Conservation (phyloP, 345 rosid genomes). For the Lenwebbia sp. region DNA sequence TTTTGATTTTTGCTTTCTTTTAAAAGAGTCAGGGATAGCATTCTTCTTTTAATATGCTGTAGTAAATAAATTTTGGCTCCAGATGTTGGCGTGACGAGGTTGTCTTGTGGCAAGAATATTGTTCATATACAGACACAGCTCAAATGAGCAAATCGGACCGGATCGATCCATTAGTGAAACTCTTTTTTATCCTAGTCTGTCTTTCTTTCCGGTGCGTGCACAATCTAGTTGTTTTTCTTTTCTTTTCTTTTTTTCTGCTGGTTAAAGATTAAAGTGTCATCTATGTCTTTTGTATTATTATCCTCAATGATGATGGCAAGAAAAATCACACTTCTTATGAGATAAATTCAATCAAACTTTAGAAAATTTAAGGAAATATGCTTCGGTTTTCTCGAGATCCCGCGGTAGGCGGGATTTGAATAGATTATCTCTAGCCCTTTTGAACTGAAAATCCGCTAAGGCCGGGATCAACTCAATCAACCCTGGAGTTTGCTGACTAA, state of each 20-base stretch:
- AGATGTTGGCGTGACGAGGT: neutral
- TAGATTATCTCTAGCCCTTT: neutral
- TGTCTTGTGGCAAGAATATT: neutral
- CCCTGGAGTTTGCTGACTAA: neutral
- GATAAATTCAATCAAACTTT: neutral
- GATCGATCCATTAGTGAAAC: neutral
- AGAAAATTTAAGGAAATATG: neutral
- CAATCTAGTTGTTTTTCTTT: neutral
- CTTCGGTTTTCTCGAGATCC: neutral
- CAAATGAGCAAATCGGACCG: neutral
- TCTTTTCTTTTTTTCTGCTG: neutral
- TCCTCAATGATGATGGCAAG: neutral
- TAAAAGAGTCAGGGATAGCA: neutral
- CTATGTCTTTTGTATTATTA: too few species aligned
- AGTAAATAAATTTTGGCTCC: neutral
- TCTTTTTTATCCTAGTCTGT: neutral
- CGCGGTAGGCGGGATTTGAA: neutral
- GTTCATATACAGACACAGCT: neutral
- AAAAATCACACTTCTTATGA: neutral
- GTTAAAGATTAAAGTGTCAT: neutral
- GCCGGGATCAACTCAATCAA: neutral
- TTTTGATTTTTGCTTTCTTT: neutral
- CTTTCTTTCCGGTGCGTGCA: rapidly evolving
- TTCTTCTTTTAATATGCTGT: neutral
- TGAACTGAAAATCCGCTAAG: neutral